Evolutionary conservation across 2,329 filamentous ascomycete species (phyloP).

Genomic region (Phaeomoniella chlamydospora): DNA sequence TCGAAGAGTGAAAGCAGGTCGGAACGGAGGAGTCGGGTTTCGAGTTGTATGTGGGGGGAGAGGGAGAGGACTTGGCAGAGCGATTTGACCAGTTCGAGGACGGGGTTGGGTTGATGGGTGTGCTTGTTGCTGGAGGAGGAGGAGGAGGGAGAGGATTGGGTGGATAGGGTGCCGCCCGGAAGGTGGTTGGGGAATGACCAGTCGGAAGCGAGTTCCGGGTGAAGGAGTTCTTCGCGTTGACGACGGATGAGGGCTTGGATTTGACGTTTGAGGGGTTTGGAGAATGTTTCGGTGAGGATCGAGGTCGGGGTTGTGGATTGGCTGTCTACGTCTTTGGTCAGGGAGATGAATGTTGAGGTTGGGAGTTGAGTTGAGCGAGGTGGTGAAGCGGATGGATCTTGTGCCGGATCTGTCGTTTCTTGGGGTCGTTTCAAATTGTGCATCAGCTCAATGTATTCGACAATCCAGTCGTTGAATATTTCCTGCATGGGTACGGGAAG

Average conservation of each 20-base stretch:
- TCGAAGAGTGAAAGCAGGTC: constrained; percentile 85
- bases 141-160: constrained; percentile 48
- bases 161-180: constrained; percentile 25
- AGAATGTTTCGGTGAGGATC: constrained; percentile 68
- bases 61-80: constrained; percentile 86
- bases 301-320: constrained; percentile 43
- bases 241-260: constrained; percentile 68
- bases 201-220: constrained; percentile 74
- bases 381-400: constrained; percentile 42
- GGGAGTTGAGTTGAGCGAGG: constrained; percentile 47
- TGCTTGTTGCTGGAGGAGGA: constrained; percentile 19
- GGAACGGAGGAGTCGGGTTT: constrained; percentile 76
- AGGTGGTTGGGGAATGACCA: constrained; percentile 72
- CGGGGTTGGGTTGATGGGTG: constrained; percentile 47
- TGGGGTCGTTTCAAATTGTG: constrained; percentile 63
- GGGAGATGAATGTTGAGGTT: constrained; percentile 28
- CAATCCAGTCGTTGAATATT: constrained; percentile 80
- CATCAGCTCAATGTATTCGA: constrained; percentile 93
- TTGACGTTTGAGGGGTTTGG: constrained; percentile 80
- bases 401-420: constrained; percentile 30
- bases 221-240: constrained; percentile 77
- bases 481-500: constrained; percentile 67
- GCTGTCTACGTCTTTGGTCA: constrained; percentile 41
- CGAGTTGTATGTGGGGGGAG: constrained; percentile 39
- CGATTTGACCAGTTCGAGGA: constrained; percentile 80